Evolutionary conservation across 768 basidiomycete species (phyloP).

Genomic region (Psilocybe cubensis): DNA sequence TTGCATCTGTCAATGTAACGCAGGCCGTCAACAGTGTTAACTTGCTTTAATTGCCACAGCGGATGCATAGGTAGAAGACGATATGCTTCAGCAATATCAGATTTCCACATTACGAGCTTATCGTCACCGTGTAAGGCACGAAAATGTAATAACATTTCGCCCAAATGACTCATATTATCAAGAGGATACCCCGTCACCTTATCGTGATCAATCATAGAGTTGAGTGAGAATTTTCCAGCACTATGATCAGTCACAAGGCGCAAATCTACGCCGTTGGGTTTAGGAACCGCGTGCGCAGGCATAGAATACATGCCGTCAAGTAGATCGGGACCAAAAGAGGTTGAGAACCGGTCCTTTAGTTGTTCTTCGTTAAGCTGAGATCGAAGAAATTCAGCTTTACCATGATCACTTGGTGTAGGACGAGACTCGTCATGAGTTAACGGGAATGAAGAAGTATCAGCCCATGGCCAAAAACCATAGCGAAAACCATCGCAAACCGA

Average conservation of each 20-base stretch:
- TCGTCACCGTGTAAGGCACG: neutral
- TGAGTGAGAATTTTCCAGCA: conserved; percentile 27
- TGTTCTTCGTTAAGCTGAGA: conserved; percentile 27
- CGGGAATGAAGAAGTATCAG: conserved; percentile 29
- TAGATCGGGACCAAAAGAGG: conserved; percentile 30
- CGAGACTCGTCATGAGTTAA: conserved; percentile 18
- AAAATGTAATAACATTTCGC: conserved; percentile 10
- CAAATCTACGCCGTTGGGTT: conserved; percentile 26
- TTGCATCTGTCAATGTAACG: conserved; percentile 26
- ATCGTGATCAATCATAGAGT: conserved; percentile 22
- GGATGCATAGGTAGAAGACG: conserved; percentile 38
- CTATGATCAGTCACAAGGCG: conserved; percentile 36
- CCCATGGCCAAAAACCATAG: conserved; percentile 50
- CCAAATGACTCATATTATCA: conserved; percentile 25
- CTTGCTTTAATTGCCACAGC: conserved; percentile 44
- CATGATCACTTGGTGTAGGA: conserved; percentile 1
- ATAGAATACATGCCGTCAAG: conserved; percentile 32
- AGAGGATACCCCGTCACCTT: conserved; percentile 19
- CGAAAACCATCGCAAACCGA: conserved; percentile 33
- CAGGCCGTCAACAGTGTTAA: conserved; percentile 24
- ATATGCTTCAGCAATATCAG: conserved; percentile 41
- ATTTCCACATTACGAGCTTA: conserved; percentile 26
- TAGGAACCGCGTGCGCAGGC: conserved; percentile 38
- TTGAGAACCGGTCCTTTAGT: conserved; percentile 20
- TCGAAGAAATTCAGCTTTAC: conserved; percentile 23